Percentiles rank a stretch among this genome's conserved stretches.
Evolutionary conservation across 2,329 filamentous ascomycete genomes (phyloP).

Genomic region (Aspergillus fumigatiaffinis): DNA sequence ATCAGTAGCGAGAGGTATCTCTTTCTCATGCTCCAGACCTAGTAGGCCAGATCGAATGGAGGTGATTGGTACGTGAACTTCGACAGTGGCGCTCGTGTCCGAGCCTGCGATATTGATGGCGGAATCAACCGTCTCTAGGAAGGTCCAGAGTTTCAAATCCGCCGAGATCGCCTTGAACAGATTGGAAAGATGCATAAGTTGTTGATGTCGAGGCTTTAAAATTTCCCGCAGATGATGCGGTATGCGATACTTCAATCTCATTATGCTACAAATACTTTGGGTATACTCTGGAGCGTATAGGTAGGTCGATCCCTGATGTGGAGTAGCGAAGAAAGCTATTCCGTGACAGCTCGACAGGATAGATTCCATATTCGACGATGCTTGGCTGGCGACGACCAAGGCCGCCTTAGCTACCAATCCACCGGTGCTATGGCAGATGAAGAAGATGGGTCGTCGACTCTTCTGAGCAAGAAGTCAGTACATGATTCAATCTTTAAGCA

Average conservation of each 20-base stretch:
- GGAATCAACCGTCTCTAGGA: conserved; percentile 61
- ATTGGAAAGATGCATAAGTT: conserved; percentile 49
- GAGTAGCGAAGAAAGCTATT: conserved; percentile 59
- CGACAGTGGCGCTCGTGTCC: conserved; percentile 42
- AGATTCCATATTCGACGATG: conserved; percentile 23
- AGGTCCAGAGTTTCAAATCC: conserved; percentile 59
- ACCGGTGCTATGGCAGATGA: conserved; percentile 60
- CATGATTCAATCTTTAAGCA: neutral
- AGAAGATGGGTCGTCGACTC: conserved; percentile 51
- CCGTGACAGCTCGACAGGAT: conserved; percentile 58
- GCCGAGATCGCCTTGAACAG: conserved; percentile 55
- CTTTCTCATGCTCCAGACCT: conserved; percentile 31
- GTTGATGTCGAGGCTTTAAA: conserved; percentile 49
- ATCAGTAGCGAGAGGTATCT: conserved; percentile 28
- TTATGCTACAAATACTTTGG: conserved; percentile 50
- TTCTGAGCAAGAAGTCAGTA: conserved; percentile 9
- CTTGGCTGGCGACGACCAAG: conserved; percentile 38
- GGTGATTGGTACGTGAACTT: conserved; percentile 57
- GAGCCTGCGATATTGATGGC: conserved; percentile 45
- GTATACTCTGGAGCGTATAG: conserved; percentile 57
- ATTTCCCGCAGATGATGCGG: conserved; percentile 50
- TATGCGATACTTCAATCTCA: conserved; percentile 51
- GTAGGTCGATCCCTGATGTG: conserved; percentile 61
- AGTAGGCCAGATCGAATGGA: conserved; percentile 42
- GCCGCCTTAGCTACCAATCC: conserved; percentile 58